A percentile compares a stretch with the other conserved stretches of the same genome.
Evolutionary conservation across 2,329 filamentous ascomycete species (phyloP).

Genomic region (Colletotrichum noveboracense): DNA sequence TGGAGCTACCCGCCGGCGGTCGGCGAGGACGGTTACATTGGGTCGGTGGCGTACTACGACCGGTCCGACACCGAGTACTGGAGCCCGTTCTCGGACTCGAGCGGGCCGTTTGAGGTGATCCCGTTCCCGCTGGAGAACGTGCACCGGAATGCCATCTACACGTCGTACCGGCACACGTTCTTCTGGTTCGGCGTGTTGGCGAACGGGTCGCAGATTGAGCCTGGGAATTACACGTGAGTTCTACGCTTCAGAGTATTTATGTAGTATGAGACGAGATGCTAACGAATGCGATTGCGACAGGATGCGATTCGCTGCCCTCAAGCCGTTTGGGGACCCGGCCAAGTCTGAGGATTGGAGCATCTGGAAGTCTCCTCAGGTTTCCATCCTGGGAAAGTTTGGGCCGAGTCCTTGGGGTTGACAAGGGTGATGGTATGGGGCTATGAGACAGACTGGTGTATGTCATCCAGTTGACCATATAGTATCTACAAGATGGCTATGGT

Average conservation of each 20-base stretch:
- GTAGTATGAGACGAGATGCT: fast-evolving
- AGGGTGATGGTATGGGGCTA: neutral
- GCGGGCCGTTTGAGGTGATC: constrained; percentile 41
- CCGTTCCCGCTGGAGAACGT: constrained; percentile 36
- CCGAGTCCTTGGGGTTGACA: neutral
- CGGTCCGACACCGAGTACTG: constrained; percentile 27
- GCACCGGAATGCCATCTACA: constrained; percentile 25
- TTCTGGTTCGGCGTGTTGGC: constrained; percentile 19
- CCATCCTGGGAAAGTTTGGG: constrained; percentile 1
- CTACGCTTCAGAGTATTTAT: fast-evolving
- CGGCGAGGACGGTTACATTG: constrained; percentile 43
- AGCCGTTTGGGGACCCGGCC: constrained; percentile 45
- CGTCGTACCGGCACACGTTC: neutral
- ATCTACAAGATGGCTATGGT: neutral
- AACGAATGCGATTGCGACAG: neutral
- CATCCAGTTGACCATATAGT: no score
- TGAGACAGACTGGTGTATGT: neutral
- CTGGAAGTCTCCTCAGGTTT: constrained; percentile 35
- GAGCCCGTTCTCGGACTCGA: constrained; percentile 33
- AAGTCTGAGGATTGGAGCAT: constrained; percentile 48
- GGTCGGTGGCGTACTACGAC: constrained; percentile 40
- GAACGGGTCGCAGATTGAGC: constrained; percentile 13
- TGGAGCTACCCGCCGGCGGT: constrained; percentile 47
- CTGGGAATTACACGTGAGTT: constrained; percentile 17
- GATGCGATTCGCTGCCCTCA: constrained; percentile 45